Base-by-base conservation (phyloP, 257 asterid genomes). In the Solanum habrochaites region DNA sequence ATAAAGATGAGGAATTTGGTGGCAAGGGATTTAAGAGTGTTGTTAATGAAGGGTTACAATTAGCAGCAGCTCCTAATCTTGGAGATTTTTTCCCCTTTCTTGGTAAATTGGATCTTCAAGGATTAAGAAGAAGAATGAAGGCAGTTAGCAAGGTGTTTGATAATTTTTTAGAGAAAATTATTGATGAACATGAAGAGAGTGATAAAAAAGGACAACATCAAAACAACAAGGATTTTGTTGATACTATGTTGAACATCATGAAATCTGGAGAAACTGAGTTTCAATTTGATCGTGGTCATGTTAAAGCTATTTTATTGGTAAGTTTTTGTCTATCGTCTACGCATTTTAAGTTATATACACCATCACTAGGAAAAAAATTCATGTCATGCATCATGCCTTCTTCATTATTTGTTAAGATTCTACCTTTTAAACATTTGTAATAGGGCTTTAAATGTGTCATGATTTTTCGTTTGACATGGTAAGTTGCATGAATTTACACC, bases 31-130 rank as follows among this genome's bases (percentile, higher is more conserved):
- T 89, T 49, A 66, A 67, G 15, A 45, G 32, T n/a, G 87, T 89
- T 8, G 78, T 66, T 23, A 6, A 71, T 18, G 78, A 70, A 70
- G 77, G 25, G 20, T 7, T 86, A 40, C 52, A 69, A 37, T 2
- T 86, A 25, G 3, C 13, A 6, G 89, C 87, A 7, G 31, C 62
- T 18, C 87, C 89, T 3, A 83, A 89, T 64, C 20, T 89, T 27
- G 86, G 86, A 20, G 90, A 89, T 11, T 89, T n/a, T 11, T 83
- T 89, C 4, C 90, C 88, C 3, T 86, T 35, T 60, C 52, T 88
- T n/a, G 82, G 72, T 45, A 60, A 58, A 39, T 86, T 89, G 85
- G 89, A 89, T 37, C 77, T 86, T 64, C 91, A 89, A 7, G 91
- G 91, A 25, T 6, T 70, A 31, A 16, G 14, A 70, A 70, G 14